Base-by-base conservation (phyloP, 257 asterid genomes). In the Rubia yunnanensis region DNA sequence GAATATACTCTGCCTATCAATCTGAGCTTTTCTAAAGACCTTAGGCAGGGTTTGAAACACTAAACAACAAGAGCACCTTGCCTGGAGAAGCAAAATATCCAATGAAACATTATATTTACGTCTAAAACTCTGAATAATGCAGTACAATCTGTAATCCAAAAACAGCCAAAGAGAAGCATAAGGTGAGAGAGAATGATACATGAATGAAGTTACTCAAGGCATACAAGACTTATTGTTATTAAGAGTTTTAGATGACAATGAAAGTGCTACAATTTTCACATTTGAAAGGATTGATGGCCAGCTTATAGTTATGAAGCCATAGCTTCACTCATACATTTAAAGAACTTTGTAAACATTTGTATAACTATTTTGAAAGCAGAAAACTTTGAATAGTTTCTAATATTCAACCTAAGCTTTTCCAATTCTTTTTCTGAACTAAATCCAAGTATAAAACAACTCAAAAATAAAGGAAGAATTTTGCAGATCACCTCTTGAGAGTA, bases 21-120 rank as follows among this genome's bases (percentile, higher is more conserved):
- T 83, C 81, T 77, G 91, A 68, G 81, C 68, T 73, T 78, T 86
- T 67, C 58, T 72, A 46, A 63, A 72, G 78, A 86, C 78, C 80
- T 73, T 73, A 30, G 75, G 76, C 53, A 73, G 78, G 68, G 73
- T 75, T 55, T 61, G 75, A 76, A 86, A 79, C 54, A 75, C 83
- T 64, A 76, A 77, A 79, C 91, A 82, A 71, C 96, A 87, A 68
- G 79, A 64, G 86, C 89, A 84, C 63, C 46, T 30, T 38, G 65
- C 68, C 98, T 89, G 96, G 80, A 74, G 71, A 80, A 46, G 58
- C 53, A 56, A 22, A 53, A 7, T 11, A 13, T 27, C 23, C 41
- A 44, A 27, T 22, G 30, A 32, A 36, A 15, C 35, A 30, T 65
- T 13, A 67, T 14, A 44, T 17, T 61, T 18, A 62, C 24, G 41